Percentiles rank a stretch among this genome's conserved stretches.
phyloP scores from a whole-genome alignment of 192 early-diverging fungal species.

The Backusella tuberculispora region DNA sequence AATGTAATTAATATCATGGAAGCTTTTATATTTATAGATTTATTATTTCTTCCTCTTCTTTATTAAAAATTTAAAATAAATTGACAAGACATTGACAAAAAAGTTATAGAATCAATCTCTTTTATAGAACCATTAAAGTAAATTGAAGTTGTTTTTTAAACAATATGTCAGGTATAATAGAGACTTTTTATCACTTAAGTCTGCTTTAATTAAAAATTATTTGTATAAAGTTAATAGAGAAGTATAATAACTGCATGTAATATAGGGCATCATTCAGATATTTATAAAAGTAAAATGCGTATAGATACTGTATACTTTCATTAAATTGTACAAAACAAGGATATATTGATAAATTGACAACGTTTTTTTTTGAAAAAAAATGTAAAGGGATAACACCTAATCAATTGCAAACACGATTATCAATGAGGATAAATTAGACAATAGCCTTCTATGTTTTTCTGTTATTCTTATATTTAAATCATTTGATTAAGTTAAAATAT shows the following conservation, averaged over 20 bases:
- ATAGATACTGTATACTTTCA: not conserved
- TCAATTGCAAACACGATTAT: too few species aligned
- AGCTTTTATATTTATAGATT: not conserved
- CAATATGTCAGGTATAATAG: not conserved
- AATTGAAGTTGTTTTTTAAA: not conserved
- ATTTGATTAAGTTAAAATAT: too few species aligned
- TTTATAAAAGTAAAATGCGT: not conserved
- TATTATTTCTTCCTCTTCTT: not conserved
- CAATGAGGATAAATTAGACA: too few species aligned
- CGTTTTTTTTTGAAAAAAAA: too few species aligned
- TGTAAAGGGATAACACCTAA: not conserved
- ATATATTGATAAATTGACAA: not conserved
- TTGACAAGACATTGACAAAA: not conserved
- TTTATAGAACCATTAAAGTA: not conserved
- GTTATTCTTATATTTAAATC: too few species aligned
- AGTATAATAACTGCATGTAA: not conserved
- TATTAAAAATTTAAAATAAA: slow-evolving; percentile 14
- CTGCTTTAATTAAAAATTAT: not conserved
- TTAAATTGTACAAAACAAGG: not conserved
- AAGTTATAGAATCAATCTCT: not conserved
- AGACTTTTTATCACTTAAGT: not conserved
- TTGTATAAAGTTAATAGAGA: not conserved
- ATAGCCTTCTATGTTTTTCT: too few species aligned
- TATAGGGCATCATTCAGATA: not conserved
- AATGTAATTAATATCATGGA: not conserved